Conservation (phyloP, 139 green algal genomes). For the Yamagishiella unicocca region DNA sequence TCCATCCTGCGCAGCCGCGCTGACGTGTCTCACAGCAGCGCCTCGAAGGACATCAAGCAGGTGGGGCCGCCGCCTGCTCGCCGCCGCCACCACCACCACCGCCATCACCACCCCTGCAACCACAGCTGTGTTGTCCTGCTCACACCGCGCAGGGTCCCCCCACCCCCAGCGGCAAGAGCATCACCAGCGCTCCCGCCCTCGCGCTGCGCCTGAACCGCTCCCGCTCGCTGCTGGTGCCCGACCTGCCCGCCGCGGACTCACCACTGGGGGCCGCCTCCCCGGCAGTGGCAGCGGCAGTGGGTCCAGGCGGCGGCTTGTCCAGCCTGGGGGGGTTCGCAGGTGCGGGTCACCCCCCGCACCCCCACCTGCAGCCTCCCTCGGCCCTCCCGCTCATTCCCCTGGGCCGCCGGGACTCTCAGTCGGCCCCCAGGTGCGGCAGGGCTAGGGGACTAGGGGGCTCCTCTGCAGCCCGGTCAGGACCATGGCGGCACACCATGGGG, state of each 20-base stretch:
- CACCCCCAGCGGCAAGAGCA: conserved; percentile 5
- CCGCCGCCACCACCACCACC: background rate
- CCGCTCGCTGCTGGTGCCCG: background rate
- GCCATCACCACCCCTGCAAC: background rate
- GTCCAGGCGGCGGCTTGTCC: too few species aligned
- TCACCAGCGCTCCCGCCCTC: background rate
- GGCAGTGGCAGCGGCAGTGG: background rate
- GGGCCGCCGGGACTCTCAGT: too few species aligned
- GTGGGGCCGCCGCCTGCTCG: background rate
- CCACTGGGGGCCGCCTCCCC: background rate
- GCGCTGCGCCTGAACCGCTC: background rate
- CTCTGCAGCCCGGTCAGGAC: too few species aligned
- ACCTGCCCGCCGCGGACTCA: background rate
- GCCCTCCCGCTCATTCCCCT: too few species aligned
- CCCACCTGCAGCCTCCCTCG: too few species aligned
- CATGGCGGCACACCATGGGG: too few species aligned
- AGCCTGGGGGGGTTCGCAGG: too few species aligned
- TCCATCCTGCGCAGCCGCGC: conserved; percentile 24
- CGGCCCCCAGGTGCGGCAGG: too few species aligned
- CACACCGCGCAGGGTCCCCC: background rate
- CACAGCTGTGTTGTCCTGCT: too few species aligned
- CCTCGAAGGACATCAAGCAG: conserved; percentile 9
- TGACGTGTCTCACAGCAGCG: conserved; percentile 6
- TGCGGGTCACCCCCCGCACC: too few species aligned
- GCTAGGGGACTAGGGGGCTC: too few species aligned